Percentiles rank a stretch among this genome's conserved stretches.
These are phyloP conservation scores for Botrytis tulipae DNA, from an alignment of 2,329 filamentous ascomycete species.

Conservation along the genomic window DNA sequence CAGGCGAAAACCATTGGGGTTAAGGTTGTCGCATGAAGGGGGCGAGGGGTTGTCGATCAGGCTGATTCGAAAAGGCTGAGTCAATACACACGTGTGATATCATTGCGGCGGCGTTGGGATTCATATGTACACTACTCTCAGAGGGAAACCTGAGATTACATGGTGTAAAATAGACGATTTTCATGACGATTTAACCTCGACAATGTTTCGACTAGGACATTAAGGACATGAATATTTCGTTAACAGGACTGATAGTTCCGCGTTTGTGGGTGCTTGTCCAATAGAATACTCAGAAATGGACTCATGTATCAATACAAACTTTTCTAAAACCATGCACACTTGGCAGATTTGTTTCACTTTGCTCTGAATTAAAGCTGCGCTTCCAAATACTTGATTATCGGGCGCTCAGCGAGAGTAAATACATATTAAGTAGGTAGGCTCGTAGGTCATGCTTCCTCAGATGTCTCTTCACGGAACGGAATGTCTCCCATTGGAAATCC, in stretches of 20 bases:
- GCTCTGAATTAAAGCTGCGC: neutral
- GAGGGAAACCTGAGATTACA: neutral
- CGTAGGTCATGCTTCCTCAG: neutral
- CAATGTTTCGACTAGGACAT: conserved; percentile 8
- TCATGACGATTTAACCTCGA: neutral
- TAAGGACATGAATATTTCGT: neutral
- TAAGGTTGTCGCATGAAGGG: conserved; percentile 58
- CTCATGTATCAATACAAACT: conserved; percentile 4
- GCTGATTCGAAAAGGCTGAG: neutral
- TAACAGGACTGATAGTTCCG: neutral
- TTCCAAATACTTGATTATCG: neutral
- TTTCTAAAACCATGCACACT: neutral
- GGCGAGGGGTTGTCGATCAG: conserved; percentile 2
- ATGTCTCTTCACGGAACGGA: neutral
- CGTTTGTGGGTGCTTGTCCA: neutral
- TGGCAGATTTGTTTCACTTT: neutral
- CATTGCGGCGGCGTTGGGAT: conserved; percentile 36
- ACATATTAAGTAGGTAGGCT: neutral
- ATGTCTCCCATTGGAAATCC: neutral
- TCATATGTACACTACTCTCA: conserved; percentile 6
- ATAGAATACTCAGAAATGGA: neutral
- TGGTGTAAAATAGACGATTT: conserved; percentile 4
- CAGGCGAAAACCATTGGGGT: conserved; percentile 76
- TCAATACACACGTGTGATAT: conserved; percentile 15
- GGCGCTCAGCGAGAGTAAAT: neutral